Base-by-base conservation (phyloP, 345 rosid species). In the Bretschneidera sinensis region DNA sequence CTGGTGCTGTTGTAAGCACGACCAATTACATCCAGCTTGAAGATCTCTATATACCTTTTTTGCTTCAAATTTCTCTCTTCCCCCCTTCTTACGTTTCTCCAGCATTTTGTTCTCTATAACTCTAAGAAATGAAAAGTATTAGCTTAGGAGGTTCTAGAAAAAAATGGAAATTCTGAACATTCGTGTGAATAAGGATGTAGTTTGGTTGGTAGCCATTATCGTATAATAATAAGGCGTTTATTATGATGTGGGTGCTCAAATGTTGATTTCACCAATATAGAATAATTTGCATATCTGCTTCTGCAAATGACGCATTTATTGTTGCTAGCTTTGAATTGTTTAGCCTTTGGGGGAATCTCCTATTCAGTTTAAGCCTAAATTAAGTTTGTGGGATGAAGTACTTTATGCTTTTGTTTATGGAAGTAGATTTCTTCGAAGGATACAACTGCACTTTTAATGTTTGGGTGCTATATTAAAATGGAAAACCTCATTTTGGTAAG, bases 1-100 rank as follows among this genome's bases (percentile, higher is more conserved):
- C 22, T 24, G 49, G 28, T 51, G 54, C 48, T 47, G 9, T 22
- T 50, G 19, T 61, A 22, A 35, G 68, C 34, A 17, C 43, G 24
- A 24, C 49, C 61, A 20, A 14, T 53, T 63, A n/a, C 53, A 55
- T 48, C 59, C 20, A 20, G 25, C 51, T 53, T 19, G 53, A 20
- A 21, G 17, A 39, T 45, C 25, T 49, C 6, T 55, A 47, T n/a
- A 16, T 51, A 33, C 43, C 21, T 28, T 39, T 39, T 39, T 1
- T 28, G 33, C 33, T 39, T 39, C 16, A 39, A 1, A 7, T 39
- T 13, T 39, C 16, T 11, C 2, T 39, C 45, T 39, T 39, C 16
- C 16, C 6, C 4, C 15, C 45, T 4, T 39, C 45, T 14, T 1
- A 5, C 10, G 15, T 39, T 39, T 28, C 33, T 28, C 33, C 45